A percentile compares a stretch with the other conserved stretches of the same genome.
Conservation (phyloP, 2,329 filamentous ascomycete genomes). For the Ascochyta fabae region DNA sequence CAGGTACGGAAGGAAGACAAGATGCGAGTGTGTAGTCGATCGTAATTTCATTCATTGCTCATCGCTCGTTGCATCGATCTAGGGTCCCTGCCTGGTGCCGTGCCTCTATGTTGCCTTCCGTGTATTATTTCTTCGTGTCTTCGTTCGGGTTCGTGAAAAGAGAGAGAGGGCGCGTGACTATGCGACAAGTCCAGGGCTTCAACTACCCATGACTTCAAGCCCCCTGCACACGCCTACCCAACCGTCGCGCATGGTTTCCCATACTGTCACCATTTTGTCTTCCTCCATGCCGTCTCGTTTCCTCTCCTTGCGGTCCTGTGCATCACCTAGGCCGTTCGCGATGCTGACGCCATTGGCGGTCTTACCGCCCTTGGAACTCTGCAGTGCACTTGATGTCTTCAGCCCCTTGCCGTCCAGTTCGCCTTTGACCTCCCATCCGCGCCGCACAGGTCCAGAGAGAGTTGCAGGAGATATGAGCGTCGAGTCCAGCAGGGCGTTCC, state of each 20-base stretch:
- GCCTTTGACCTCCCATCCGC: constrained; percentile 48
- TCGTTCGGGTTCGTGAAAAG: neutral
- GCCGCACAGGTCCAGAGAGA: constrained; percentile 60
- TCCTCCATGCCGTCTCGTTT: constrained; percentile 42
- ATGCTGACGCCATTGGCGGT: constrained; percentile 17
- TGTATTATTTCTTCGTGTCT: neutral
- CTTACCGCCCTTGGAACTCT: constrained; percentile 19
- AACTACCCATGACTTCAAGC: constrained; percentile 42
- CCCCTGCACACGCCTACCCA: constrained; percentile 45
- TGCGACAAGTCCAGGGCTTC: no score
- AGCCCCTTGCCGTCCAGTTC: constrained; percentile 44
- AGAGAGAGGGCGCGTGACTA: no score
- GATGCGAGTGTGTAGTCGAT: no score
- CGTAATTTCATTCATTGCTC: no score
- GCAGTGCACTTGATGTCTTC: constrained; percentile 30
- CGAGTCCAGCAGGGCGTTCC: constrained; percentile 74
- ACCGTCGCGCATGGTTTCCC: constrained; percentile 40
- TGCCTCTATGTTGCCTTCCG: no score
- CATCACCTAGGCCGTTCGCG: constrained; percentile 32
- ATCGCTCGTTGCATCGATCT: no score
- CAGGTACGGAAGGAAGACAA: no score
- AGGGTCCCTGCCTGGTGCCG: no score
- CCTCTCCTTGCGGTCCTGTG: constrained; percentile 35
- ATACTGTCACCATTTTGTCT: constrained; percentile 36
- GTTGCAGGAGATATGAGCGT: constrained; percentile 70